Percentiles rank a stretch among this genome's conserved stretches.
Conservation (phyloP, 495 filamentous ascomycete genomes). For the Ramalina intermedia region DNA sequence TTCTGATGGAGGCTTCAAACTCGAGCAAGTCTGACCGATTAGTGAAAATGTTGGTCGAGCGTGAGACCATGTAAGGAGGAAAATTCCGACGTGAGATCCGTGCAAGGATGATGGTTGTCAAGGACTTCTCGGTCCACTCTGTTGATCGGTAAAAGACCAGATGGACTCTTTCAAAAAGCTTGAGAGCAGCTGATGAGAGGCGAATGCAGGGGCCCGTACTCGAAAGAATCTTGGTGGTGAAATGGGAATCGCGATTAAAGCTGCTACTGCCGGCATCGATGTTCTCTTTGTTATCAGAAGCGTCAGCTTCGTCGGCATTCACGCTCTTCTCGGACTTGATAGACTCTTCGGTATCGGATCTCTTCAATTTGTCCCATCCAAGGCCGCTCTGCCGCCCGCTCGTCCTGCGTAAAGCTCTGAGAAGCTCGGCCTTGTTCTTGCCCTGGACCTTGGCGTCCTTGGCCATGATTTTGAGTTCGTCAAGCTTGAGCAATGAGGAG, state of each 20-base stretch:
- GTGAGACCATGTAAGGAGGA: constrained; percentile 77
- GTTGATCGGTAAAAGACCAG: constrained; percentile 92
- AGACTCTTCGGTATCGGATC: constrained; percentile 34
- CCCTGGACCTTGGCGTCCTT: constrained; percentile 80
- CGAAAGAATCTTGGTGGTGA: constrained; percentile 60
- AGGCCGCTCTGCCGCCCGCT: constrained; percentile 63
- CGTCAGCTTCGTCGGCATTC: constrained; percentile 4
- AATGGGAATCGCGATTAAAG: constrained; percentile 41
- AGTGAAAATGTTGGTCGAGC: constrained; percentile 77
- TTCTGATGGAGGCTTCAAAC: constrained; percentile 75
- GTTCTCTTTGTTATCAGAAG: constrained; percentile 16
- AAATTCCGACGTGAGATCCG: constrained; percentile 79
- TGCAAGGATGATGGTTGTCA: constrained; percentile 88
- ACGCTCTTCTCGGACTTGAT: constrained; percentile 15
- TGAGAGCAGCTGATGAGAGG: constrained; percentile 57
- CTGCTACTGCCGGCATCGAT: constrained; percentile 11
- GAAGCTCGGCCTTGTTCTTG: constrained; percentile 74
- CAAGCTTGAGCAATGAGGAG: constrained; percentile 60
- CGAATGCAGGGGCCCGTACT: constrained; percentile 73
- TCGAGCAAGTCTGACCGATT: constrained; percentile 64
- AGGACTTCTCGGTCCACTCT: constrained; percentile 93
- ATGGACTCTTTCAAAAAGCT: constrained; percentile 85
- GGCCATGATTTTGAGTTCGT: constrained; percentile 73
- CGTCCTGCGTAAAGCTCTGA: constrained; percentile 51
- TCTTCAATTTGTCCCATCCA: constrained; percentile 40